Base-by-base conservation (phyloP, 2,329 filamentous ascomycete species). In the Neofusicoccum cordaticola region DNA sequence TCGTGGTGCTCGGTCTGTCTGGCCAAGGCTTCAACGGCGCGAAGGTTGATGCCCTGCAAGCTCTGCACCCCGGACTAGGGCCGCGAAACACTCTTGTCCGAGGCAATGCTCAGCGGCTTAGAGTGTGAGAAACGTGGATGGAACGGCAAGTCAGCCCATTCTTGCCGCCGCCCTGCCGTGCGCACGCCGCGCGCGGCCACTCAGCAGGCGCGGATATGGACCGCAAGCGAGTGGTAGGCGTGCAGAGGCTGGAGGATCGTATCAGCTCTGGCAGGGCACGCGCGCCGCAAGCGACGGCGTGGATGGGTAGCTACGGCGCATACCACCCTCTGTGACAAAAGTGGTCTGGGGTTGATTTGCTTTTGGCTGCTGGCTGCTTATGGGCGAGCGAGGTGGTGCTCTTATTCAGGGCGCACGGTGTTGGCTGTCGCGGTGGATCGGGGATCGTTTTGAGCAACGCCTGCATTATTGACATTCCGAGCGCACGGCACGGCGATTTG, bases 381-480 rank as follows among this genome's bases (percentile, higher is more conserved):
- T 37, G 56, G 42, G 42, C 19, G 53, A 44, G 53, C 3, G 42
- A 22, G 13, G 42, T 19, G n/a, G 56, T 39, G 56, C 17, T 60
- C 41, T 47, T 60, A 60, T 60, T 60, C 56, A 58, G 39, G 53
- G 41, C 53, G 53, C 53, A 58, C 53, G 42, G 56, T 47, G 56
- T 19, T 60, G 56, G 42, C 42, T 22, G 56, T 37, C 27, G 12
- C 9, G 56, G 56, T 37, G 27, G 56, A 47, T 45, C 39, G 39
- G 11, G 37, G 50, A 62, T 63, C 61, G 61, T 63, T 63, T 63
- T 53, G 61, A 45, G 61, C 61, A 6, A 13, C 48, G 50, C 34
- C 61, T 63, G 61, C 61, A 53, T 53, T 53, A 63, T 53, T 63
- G 50, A 63, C 50, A 63, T 63, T 56, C 61, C 61, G 53, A 63